Evolutionary conservation across 495 filamentous ascomycete genomes (phyloP).

Genomic region (Lasiosphaeria miniovina): DNA sequence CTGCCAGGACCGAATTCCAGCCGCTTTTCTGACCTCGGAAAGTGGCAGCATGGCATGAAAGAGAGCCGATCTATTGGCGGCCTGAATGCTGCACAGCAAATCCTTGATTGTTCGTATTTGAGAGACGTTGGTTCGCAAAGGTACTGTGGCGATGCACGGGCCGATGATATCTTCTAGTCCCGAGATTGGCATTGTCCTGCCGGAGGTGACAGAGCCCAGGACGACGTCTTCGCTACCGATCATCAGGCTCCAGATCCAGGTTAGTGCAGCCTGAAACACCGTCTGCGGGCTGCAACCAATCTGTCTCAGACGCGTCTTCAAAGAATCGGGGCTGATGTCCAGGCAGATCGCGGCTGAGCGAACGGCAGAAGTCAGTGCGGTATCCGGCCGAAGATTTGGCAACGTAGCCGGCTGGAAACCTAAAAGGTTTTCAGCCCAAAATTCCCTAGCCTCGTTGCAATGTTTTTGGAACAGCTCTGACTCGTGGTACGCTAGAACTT

Average conservation of each 20-base stretch:
- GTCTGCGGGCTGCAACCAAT: constrained; percentile 48
- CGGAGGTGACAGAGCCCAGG: constrained; percentile 74
- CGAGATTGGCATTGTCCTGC: constrained; percentile 61
- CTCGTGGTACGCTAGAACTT: constrained; percentile 42
- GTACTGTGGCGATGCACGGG: constrained; percentile 67
- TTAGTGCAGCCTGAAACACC: constrained; percentile 68
- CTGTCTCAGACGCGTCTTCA: constrained; percentile 10
- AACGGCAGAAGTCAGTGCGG: constrained; percentile 10
- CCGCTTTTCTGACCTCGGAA: constrained; percentile 60
- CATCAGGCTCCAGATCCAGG: constrained; percentile 60
- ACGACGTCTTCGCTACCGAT: constrained; percentile 63
- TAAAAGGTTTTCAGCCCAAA: constrained; percentile 54
- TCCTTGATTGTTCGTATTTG: constrained; percentile 50
- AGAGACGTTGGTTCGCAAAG: constrained; percentile 56
- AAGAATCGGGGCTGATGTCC: constrained; percentile 14
- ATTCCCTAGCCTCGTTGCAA: constrained; percentile 39
- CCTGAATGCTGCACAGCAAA: constrained; percentile 58
- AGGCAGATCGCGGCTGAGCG: constrained; percentile 20
- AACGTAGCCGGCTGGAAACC: constrained; percentile 39
- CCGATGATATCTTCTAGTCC: constrained; percentile 69
- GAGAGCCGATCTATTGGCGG: constrained; percentile 57
- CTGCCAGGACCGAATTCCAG: constrained; percentile 44
- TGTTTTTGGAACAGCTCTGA: constrained; percentile 16
- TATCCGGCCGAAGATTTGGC: constrained; percentile 39
- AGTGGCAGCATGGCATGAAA: constrained; percentile 58